These are phyloP conservation scores for Urtica urens DNA, from an alignment of 306 rosid species.

Conservation along the genomic window DNA sequence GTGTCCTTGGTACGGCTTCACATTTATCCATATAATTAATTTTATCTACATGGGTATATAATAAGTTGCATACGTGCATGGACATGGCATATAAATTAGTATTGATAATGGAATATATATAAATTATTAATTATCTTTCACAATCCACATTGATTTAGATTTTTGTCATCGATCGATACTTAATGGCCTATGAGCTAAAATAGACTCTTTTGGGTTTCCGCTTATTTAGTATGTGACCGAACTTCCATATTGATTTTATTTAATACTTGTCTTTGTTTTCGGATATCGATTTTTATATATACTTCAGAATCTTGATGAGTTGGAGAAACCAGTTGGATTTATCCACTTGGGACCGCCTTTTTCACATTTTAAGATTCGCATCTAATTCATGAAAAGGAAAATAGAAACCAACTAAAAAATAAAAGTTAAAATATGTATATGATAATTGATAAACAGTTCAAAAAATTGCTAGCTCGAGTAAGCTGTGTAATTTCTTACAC, in stretches of 20 bases:
- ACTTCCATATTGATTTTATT: too few relatives aligned
- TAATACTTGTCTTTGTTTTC: neutral
- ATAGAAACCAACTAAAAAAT: neutral
- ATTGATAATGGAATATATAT: neutral
- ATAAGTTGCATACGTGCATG: slow-evolving; percentile 31
- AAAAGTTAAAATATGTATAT: neutral
- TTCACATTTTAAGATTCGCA: slow-evolving; percentile 4
- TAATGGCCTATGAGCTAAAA: too few relatives aligned
- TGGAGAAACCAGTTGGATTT: slow-evolving; percentile 22
- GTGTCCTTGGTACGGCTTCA: slow-evolving; percentile 55
- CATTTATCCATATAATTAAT: neutral
- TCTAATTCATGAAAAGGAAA: slow-evolving; percentile 18
- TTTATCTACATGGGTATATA: neutral
- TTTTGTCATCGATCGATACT: too few relatives aligned
- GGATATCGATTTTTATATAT: neutral
- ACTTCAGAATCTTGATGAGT: slow-evolving; percentile 42
- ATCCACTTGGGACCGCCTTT: slow-evolving; percentile 27
- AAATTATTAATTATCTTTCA: neutral
- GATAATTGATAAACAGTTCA: neutral
- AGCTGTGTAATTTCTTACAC: too few relatives aligned
- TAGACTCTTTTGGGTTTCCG: too few relatives aligned
- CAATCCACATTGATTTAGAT: too few relatives aligned
- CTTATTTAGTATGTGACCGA: too few relatives aligned
- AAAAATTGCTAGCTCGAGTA: neutral
- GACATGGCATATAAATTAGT: neutral